Evolutionary conservation across 1,139 yeast species (phyloP).

Genomic region (Candida dubliniensis): DNA sequence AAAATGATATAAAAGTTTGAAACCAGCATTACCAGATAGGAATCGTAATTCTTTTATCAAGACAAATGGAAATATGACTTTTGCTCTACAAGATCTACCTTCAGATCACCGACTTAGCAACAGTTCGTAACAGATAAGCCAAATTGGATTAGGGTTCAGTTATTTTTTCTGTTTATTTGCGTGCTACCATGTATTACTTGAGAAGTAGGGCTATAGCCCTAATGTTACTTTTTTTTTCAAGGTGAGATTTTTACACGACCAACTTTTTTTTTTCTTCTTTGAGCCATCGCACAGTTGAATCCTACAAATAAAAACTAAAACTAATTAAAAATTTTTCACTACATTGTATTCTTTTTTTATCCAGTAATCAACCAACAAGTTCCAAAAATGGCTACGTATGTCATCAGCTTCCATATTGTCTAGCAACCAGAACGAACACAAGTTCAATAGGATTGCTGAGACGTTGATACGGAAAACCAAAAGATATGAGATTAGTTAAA

Average conservation of each 20-base stretch:
- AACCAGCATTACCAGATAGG: no score
- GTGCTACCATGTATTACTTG: background rate
- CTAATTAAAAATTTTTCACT: constrained; percentile 10
- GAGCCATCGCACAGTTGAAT: no score
- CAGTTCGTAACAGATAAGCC: background rate
- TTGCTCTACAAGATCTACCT: no score
- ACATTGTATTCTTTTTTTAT: background rate
- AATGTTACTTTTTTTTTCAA: background rate
- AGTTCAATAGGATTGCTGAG: constrained; percentile 8
- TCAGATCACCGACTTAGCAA: background rate
- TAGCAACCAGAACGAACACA: constrained; percentile 8
- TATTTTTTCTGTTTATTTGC: background rate
- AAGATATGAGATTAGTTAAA: constrained; percentile 2
- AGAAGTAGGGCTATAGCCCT: constrained; percentile 4
- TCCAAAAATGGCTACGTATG: constrained; percentile 22
- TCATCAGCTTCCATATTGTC: constrained; percentile 8
- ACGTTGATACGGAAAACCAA: constrained; percentile 8
- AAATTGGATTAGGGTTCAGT: background rate
- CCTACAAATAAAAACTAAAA: background rate
- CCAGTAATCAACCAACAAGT: constrained; percentile 7
- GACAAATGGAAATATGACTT: no score
- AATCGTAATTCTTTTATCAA: no score
- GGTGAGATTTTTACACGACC: background rate
- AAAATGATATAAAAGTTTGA: no score
- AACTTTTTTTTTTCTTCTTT: constrained; percentile 1